Percentiles rank a stretch among this genome's conserved stretches.
These are phyloP conservation scores for Galium porrigens DNA, from an alignment of 305 asterid species.

Conservation along the genomic window DNA sequence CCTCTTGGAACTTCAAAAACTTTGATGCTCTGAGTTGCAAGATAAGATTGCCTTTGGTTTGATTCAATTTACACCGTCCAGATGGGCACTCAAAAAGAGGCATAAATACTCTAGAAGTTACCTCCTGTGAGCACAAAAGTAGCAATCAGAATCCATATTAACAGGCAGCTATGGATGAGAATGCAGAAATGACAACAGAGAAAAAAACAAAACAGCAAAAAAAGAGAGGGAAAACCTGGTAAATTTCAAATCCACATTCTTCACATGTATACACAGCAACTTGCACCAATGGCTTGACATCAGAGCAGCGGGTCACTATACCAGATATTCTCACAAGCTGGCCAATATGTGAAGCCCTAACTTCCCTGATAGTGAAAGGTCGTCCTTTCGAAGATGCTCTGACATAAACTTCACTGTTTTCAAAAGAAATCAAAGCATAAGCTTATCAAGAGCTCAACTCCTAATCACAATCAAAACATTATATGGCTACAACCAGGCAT, in stretches of 20 bases:
- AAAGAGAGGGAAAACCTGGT: slow-evolving; percentile 45
- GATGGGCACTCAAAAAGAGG: slow-evolving; percentile 87
- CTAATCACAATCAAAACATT: not conserved
- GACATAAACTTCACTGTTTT: slow-evolving; percentile 71
- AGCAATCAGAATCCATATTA: slow-evolving; percentile 1
- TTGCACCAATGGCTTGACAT: slow-evolving; percentile 91
- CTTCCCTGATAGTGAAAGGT: slow-evolving; percentile 86
- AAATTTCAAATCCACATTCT: slow-evolving; percentile 91
- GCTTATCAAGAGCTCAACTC: not conserved
- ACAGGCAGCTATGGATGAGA: not conserved
- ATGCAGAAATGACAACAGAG: not conserved
- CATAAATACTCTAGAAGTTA: slow-evolving; percentile 77
- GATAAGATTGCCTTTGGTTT: slow-evolving; percentile 69
- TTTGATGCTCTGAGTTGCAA: slow-evolving; percentile 88
- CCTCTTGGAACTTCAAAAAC: slow-evolving; percentile 90
- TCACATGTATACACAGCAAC: slow-evolving; percentile 96
- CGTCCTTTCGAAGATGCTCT: slow-evolving; percentile 74
- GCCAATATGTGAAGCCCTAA: slow-evolving; percentile 78
- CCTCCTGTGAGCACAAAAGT: slow-evolving; percentile 41
- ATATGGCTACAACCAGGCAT: not conserved
- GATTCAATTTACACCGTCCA: slow-evolving; percentile 43
- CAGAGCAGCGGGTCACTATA: slow-evolving; percentile 86
- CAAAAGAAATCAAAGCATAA: slow-evolving; percentile 17
- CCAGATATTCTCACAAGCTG: slow-evolving; percentile 87
- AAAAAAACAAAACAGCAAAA: not conserved